Base-by-base conservation (phyloP, 2,329 filamentous ascomycete species). In the Aspergillus neoniger region DNA sequence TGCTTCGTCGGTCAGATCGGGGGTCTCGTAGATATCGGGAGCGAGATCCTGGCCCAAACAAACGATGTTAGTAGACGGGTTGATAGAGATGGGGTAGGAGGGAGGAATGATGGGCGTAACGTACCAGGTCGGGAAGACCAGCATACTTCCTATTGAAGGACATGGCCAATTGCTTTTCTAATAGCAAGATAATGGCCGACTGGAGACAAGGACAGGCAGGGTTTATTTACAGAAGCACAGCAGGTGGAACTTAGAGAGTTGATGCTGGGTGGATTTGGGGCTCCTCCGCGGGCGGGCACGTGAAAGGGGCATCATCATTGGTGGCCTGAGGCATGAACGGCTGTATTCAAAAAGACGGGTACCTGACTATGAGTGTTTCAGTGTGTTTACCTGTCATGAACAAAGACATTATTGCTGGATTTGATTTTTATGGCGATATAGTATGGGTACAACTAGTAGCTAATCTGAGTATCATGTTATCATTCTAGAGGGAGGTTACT, bases 21-120 rank as follows among this genome's bases (percentile, higher is more conserved):
- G 93, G 15, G 95, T 98, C 79, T 98, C 94, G 82, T 97, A 98
- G 70, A 96, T 91, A 73, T 98, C 95, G 67, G 93, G 93, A 28
- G 93, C 92, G 57, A 89, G 90, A 79, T 97, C 93, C 91, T 96
- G 67, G 30, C 23, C 23, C 47, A 50, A 50, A 50, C 47, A 50
- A 36, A 17, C 47, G 12, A 41, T 14, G 23, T 52, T 49, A 36
- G 28, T 49, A 36, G 28, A 49, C 36, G 28, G 28, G 56, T 56
- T 30, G 67, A 19, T 10, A 50, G 17, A 47, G 15, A 10, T 30
- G n/a, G 36, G 43, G 23, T 28, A 30, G 23, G 39, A 30, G 23
- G 39, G 15, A 52, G 38, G 32, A 25, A 12, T 36, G 44, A 25
- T n/a, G 17, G 28, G 32, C 6, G n/a, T 39, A 25, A 7, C 53